A percentile compares a stretch with the other conserved stretches of the same genome.
Evolutionary conservation across 1,139 yeast species (phyloP).

Genomic region (Arxiozyma slooffiae): DNA sequence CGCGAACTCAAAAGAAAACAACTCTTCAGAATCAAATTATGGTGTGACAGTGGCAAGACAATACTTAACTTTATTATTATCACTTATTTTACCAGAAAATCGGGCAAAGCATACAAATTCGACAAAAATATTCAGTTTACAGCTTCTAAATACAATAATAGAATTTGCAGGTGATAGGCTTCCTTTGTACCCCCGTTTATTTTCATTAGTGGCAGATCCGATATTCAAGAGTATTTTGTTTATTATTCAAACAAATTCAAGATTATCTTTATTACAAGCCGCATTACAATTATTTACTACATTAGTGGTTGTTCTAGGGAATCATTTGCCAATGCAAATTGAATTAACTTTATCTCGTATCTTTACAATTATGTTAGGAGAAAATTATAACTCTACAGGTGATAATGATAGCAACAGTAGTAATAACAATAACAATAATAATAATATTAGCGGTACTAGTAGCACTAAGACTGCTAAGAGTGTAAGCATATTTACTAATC

Average conservation of each 20-base stretch:
- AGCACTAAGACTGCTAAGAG: too few species aligned
- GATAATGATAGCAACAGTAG: not conserved
- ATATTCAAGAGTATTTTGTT: conserved; percentile 76
- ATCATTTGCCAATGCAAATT: conserved; percentile 52
- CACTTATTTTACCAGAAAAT: conserved; percentile 74
- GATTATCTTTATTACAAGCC: conserved; percentile 57
- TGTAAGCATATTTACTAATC: not conserved
- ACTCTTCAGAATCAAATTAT: conserved; percentile 17
- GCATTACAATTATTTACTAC: conserved; percentile 71
- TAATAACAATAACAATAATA: too few species aligned
- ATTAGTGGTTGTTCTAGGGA: conserved; percentile 49
- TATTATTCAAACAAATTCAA: conserved; percentile 61
- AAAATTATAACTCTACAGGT: too few species aligned
- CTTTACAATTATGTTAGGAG: conserved; percentile 42
- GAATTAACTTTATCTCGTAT: conserved; percentile 56
- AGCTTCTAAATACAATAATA: conserved; percentile 64
- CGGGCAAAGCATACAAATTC: conserved; percentile 80
- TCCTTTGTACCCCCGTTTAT: conserved; percentile 54
- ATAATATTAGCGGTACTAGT: too few species aligned
- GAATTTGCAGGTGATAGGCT: conserved; percentile 71
- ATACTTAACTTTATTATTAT: conserved; percentile 59
- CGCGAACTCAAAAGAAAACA: conserved; percentile 14
- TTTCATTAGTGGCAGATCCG: conserved; percentile 64
- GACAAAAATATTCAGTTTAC: conserved; percentile 73
- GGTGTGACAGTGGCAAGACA: conserved; percentile 34